These are phyloP conservation scores for Pichia inconspicua DNA, from an alignment of 1,139 yeast species.

Conservation along the genomic window DNA sequence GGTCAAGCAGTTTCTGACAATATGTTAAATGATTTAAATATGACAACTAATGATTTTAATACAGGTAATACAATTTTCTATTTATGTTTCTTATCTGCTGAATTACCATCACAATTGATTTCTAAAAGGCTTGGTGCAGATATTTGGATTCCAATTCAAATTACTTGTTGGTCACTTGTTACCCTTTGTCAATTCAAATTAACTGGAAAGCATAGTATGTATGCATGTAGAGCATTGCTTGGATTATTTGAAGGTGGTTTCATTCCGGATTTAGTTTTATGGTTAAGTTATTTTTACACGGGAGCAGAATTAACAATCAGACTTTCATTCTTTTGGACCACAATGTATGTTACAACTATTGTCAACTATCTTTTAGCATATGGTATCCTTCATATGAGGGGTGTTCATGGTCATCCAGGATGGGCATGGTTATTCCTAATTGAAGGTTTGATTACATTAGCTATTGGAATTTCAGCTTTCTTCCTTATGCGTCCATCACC, in stretches of 20 bases:
- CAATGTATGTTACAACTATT: constrained; percentile 36
- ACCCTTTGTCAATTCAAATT: constrained; percentile 41
- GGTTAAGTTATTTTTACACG: constrained; percentile 51
- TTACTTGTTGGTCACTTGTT: constrained; percentile 44
- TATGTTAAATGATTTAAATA: constrained; percentile 35
- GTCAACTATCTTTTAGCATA: constrained; percentile 38
- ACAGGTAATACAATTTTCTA: constrained; percentile 40
- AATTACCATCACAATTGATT: constrained; percentile 47
- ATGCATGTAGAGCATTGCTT: constrained; percentile 37
- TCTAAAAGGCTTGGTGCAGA: constrained; percentile 49
- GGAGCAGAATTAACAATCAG: constrained; percentile 43
- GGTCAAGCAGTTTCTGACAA: constrained; percentile 45
- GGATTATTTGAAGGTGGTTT: constrained; percentile 52
- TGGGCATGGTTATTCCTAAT: constrained; percentile 63
- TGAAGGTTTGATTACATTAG: constrained; percentile 53
- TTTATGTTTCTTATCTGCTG: constrained; percentile 41
- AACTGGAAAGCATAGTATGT: constrained; percentile 31
- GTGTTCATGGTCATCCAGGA: constrained; percentile 36
- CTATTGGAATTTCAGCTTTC: constrained; percentile 45
- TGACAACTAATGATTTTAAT: constrained; percentile 43
- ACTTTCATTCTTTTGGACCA: constrained; percentile 44
- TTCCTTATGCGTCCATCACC: constrained; percentile 56
- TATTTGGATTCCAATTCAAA: constrained; percentile 46
- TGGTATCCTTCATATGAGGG: constrained; percentile 38
- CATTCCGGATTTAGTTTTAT: constrained; percentile 45